These are phyloP conservation scores for Citrus inodora DNA, from an alignment of 345 rosid genomes.

Conservation along the genomic window DNA sequence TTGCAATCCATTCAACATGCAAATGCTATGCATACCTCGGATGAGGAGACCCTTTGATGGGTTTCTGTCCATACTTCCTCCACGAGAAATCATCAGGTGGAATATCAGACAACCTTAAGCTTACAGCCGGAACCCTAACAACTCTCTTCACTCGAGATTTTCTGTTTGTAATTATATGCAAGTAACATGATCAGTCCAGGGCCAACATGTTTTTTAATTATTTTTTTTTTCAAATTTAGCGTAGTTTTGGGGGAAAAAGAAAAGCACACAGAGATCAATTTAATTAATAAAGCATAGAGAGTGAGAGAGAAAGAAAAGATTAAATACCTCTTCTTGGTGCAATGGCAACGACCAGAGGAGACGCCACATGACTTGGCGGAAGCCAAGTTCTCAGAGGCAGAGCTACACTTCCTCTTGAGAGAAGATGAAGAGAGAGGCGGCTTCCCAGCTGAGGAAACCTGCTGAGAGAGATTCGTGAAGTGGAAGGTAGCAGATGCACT, in stretches of 20 bases:
- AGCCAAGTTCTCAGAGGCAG: conserved; percentile 61
- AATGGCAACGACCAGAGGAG: conserved; percentile 80
- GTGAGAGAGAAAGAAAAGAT: background rate
- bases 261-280: background rate
- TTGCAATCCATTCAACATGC: too few species aligned
- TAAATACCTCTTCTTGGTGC: conserved; percentile 81
- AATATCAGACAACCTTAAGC: conserved; percentile 84
- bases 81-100: conserved; percentile 97
- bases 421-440: conserved; percentile 56
- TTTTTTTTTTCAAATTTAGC: too few species aligned
- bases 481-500: conserved; percentile 62
- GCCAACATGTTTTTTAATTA: too few species aligned
- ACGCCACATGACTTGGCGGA: conserved; percentile 53
- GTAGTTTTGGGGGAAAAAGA: background rate
- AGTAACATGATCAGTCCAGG: background rate
- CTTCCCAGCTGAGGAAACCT: conserved; percentile 49
- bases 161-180: conserved; percentile 46
- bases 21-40: conserved; percentile 50
- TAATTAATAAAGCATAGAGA: background rate
- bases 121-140: conserved; percentile 86
- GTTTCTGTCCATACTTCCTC: conserved; percentile 98
- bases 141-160: conserved; percentile 65
- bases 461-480: conserved; percentile 46
- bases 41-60: conserved; percentile 96
- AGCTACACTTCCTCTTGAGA: conserved; percentile 71